Percentiles rank a stretch among this genome's conserved stretches.
These are phyloP conservation scores for Bocquillonia castaneifolia DNA, from an alignment of 441 rosid genomes.

Conservation along the genomic window DNA sequence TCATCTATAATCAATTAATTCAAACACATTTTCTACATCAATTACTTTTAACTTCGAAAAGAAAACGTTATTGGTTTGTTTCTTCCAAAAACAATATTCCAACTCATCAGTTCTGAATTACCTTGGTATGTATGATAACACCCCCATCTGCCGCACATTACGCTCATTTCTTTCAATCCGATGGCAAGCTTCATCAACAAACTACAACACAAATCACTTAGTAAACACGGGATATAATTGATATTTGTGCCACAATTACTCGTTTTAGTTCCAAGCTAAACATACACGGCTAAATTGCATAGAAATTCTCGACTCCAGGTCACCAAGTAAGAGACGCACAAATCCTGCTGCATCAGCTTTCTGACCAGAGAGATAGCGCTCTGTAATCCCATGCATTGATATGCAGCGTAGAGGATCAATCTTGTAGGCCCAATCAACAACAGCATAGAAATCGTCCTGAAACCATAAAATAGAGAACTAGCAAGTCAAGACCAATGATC, in stretches of 20 bases:
- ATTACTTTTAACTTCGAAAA: not conserved
- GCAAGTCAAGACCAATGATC: constrained; percentile 18
- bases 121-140: constrained; percentile 92
- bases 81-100: too few species aligned
- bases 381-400: constrained; percentile 99
- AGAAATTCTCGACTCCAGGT: constrained; percentile 86
- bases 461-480: constrained; percentile 28
- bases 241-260: constrained; percentile 1
- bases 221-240: constrained; percentile 21
- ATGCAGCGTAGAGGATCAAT: constrained; percentile 97
- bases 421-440: constrained; percentile 99
- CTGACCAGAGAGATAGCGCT: constrained; percentile 94
- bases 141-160: constrained; percentile 79
- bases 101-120: constrained; percentile 23
- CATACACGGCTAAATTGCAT: constrained; percentile 87
- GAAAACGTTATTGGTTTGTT: too few species aligned
- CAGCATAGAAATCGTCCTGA: constrained; percentile 98
- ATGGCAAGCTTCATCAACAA: constrained; percentile 98
- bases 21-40: not conserved
- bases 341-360: constrained; percentile 99
- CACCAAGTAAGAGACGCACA: constrained; percentile 97
- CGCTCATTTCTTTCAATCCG: constrained; percentile 97
- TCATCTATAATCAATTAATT: not conserved
- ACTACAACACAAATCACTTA: constrained; percentile 45
- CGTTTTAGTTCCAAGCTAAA: constrained; percentile 22